Conservation (phyloP, 805 yeast genomes). For the Zygotorulaspora florentina region DNA sequence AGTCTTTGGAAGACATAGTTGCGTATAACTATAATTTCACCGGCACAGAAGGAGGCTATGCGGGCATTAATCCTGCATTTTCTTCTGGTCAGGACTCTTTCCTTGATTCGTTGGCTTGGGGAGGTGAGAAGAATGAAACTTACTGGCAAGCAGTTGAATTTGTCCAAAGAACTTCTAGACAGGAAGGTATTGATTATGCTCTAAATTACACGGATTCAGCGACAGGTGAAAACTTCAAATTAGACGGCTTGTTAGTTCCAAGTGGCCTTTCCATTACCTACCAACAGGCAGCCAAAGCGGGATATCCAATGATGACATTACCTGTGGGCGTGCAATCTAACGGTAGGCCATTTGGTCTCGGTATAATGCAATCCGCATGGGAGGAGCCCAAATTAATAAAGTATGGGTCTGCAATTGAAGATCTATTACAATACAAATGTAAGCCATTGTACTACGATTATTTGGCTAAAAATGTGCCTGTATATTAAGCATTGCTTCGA, state of each 20-base stretch:
- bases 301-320: conserved; percentile 30
- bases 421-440: conserved; percentile 19
- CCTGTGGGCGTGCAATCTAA: conserved; percentile 24
- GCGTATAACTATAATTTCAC: conserved; percentile 22
- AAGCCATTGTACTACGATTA: conserved; percentile 25
- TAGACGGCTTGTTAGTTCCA: conserved; percentile 28
- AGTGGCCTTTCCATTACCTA: conserved; percentile 24
- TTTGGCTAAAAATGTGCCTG: conserved; percentile 28
- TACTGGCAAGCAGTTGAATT: conserved; percentile 32
- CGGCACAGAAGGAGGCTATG: conserved; percentile 30
- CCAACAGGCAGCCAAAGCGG: conserved; percentile 34
- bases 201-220: conserved; percentile 27
- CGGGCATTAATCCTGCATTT: conserved; percentile 26
- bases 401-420: conserved; percentile 33
- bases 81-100: conserved; percentile 31
- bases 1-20: conserved; percentile 28
- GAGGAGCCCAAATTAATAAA: conserved; percentile 29
- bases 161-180: conserved; percentile 29
- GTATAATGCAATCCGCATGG: conserved; percentile 32
- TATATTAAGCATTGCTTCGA: conserved; percentile 3
- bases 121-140: conserved; percentile 29
- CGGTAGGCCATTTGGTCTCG: conserved; percentile 31
- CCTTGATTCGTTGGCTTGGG: conserved; percentile 27
- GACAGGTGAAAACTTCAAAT: conserved; percentile 25
- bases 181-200: conserved; percentile 34